A percentile compares a stretch with the other conserved stretches of the same genome.
phyloP scores from a whole-genome alignment of 2,329 filamentous ascomycete species.

The Fusarium tjaetaba region DNA sequence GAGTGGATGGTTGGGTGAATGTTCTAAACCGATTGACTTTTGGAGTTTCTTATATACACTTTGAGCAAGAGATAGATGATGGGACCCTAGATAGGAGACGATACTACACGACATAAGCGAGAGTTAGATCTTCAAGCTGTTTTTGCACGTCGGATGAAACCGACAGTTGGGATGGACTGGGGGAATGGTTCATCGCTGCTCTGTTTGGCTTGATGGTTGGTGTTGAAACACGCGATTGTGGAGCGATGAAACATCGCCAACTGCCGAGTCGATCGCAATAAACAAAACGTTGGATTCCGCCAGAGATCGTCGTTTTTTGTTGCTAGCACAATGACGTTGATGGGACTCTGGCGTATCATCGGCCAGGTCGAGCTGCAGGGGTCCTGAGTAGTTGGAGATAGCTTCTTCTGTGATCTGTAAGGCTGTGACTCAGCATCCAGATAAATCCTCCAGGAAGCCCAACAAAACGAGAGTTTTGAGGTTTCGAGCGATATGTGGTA shows the following conservation, averaged over 20 bases:
- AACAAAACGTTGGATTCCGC: background rate
- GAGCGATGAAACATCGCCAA: constrained; percentile 7
- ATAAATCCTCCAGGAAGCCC: background rate
- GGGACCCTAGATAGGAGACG: background rate
- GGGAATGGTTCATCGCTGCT: background rate
- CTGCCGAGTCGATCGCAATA: constrained; percentile 24
- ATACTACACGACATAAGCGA: background rate
- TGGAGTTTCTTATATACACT: constrained; percentile 3
- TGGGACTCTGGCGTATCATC: background rate
- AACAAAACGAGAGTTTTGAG: rapidly evolving
- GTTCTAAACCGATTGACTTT: background rate
- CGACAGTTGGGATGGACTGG: background rate
- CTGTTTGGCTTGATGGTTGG: background rate
- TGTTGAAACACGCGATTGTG: background rate
- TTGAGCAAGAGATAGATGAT: no score
- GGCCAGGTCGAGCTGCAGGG: background rate
- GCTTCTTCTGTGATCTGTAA: background rate
- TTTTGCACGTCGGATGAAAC: background rate
- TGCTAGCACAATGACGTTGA: background rate
- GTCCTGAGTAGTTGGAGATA: background rate
- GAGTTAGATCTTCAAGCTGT: constrained; percentile 8
- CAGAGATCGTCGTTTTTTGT: background rate
- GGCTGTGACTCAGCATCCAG: background rate
- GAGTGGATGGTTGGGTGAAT: background rate
- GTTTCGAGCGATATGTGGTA: rapidly evolving